Conservation (phyloP, 148 eudicot species). For the Chenopodium album region DNA sequence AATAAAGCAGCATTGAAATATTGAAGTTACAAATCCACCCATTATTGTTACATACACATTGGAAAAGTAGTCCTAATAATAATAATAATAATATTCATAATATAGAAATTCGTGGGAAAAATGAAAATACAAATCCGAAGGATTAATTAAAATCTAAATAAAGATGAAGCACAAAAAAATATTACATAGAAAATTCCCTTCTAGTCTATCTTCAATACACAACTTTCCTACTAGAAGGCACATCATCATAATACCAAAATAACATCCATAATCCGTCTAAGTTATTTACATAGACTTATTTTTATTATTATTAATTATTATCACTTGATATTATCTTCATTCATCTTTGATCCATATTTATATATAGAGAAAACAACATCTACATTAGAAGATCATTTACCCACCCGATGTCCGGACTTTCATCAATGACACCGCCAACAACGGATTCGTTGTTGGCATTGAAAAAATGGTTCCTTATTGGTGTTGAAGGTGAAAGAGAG, state of each 20-base stretch:
- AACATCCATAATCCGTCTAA: background rate
- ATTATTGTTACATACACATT: too few relatives aligned
- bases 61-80: background rate
- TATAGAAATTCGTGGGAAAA: background rate
- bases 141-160: too few relatives aligned
- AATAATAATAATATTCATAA: too few relatives aligned
- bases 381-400: constrained; percentile 68
- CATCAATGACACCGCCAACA: constrained; percentile 19
- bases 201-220: background rate
- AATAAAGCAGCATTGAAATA: too few relatives aligned
- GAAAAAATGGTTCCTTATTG: constrained; percentile 11
- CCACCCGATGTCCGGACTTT: constrained; percentile 80
- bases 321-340: background rate
- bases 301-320: background rate
- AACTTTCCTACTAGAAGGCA: too few relatives aligned
- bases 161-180: too few relatives aligned
- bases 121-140: background rate
- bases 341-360: background rate
- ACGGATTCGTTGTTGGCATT: constrained; percentile 4
- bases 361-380: background rate
- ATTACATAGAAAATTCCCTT: background rate
- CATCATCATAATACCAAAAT: too few relatives aligned
- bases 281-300: background rate
- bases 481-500: background rate
- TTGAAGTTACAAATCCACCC: background rate